Percentiles rank a stretch among this genome's conserved stretches.
phyloP scores from a whole-genome alignment of 139 green algal species.

The Tetraselmis chui region DNA sequence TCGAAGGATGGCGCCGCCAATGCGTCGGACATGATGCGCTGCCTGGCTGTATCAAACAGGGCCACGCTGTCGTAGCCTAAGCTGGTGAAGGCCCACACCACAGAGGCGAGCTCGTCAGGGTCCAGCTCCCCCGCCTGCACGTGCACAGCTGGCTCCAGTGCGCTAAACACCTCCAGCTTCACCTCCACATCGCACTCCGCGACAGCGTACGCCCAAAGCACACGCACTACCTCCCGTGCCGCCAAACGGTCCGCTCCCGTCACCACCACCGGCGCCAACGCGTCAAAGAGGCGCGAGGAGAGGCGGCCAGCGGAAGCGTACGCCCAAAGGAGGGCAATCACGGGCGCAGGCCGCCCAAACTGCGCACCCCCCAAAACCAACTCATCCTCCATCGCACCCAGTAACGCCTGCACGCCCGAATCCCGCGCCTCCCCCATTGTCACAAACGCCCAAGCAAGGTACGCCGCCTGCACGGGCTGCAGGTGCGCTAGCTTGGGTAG shows the following conservation, averaged over 20 bases:
- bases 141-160: background rate
- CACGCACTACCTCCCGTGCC: background rate
- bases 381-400: background rate
- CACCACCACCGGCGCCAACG: background rate
- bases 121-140: background rate
- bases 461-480: background rate
- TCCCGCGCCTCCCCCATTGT: background rate
- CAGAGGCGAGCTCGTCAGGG: background rate
- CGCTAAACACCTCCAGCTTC: background rate
- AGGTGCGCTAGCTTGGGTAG: background rate
- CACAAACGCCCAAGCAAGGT: background rate
- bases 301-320: too few species aligned
- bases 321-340: background rate
- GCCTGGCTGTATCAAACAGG: background rate
- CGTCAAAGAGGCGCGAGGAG: background rate
- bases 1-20: background rate
- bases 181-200: background rate
- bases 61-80: background rate
- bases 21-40: background rate
- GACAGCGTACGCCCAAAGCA: background rate
- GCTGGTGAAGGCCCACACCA: background rate
- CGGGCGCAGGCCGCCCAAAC: background rate
- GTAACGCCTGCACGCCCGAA: background rate
- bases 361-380: background rate
- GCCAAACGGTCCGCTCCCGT: background rate